Evolutionary conservation across 1,284 basidiomycete genomes (phyloP).

Genomic region (Ceratobasidium sp.): DNA sequence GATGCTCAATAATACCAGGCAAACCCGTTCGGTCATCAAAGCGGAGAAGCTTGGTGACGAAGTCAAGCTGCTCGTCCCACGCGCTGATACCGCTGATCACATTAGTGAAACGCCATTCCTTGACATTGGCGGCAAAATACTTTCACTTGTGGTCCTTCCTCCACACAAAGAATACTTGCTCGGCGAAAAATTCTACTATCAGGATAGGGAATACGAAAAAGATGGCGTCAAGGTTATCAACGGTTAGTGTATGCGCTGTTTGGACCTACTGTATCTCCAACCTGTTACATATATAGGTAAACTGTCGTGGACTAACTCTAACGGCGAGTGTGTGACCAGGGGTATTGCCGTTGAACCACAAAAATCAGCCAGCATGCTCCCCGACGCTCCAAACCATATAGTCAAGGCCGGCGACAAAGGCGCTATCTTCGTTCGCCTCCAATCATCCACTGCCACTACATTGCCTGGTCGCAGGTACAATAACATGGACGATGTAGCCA

Average conservation of each 20-base stretch:
- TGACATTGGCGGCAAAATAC: slow-evolving; percentile 52
- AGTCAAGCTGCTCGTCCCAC: slow-evolving; percentile 54
- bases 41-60: slow-evolving; percentile 54
- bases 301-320: slow-evolving; percentile 45
- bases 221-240: slow-evolving; percentile 55
- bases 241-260: slow-evolving; percentile 46
- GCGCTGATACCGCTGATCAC: slow-evolving; percentile 48
- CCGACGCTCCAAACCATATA: slow-evolving; percentile 31
- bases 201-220: background rate
- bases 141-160: slow-evolving; percentile 54
- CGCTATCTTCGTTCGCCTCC: slow-evolving; percentile 54
- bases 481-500: slow-evolving; percentile 14
- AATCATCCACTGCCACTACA: background rate
- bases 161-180: slow-evolving; percentile 45
- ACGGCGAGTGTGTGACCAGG: slow-evolving; percentile 26
- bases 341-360: slow-evolving; percentile 46
- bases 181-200: background rate
- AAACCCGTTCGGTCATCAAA: slow-evolving; percentile 47
- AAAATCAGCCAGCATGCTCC: slow-evolving; percentile 32
- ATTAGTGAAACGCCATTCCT: slow-evolving; percentile 51
- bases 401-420: slow-evolving; percentile 52
- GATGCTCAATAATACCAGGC: slow-evolving; percentile 45
- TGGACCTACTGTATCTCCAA: background rate
- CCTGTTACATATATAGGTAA: slow-evolving; percentile 31
- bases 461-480: background rate